These are phyloP conservation scores for Wilcoxina mikolae DNA, from an alignment of 495 filamentous ascomycete species.

Conservation along the genomic window DNA sequence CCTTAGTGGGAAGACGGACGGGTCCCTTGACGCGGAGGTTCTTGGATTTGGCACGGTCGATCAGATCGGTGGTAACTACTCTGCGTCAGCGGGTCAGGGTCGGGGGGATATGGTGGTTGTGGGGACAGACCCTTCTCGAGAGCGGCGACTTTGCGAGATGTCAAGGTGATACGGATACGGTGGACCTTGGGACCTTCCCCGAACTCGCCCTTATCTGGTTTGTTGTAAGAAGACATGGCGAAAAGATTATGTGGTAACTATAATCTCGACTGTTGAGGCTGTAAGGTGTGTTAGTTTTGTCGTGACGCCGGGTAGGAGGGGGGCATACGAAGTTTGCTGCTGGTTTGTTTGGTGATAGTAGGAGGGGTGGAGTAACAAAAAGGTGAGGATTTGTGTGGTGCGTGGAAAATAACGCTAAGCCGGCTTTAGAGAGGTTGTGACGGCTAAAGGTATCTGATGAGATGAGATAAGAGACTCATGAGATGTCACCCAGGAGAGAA, in stretches of 20 bases:
- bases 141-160: constrained; percentile 74
- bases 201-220: constrained; percentile 78
- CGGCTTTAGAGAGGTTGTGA: no score
- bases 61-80: constrained; percentile 78
- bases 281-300: no score
- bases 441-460: no score
- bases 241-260: constrained; percentile 28
- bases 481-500: no score
- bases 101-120: no score
- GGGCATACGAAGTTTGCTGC: no score
- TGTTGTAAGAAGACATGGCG: constrained; percentile 64
- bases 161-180: constrained; percentile 97
- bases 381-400: no score
- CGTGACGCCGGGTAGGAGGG: no score
- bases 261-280: constrained; percentile 30
- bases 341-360: no score
- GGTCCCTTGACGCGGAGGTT: constrained; percentile 96
- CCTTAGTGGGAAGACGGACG: constrained; percentile 97
- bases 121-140: constrained; percentile 59
- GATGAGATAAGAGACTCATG: no score
- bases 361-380: no score
- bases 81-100: not conserved
- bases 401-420: no score
- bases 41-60: constrained; percentile 98
- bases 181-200: constrained; percentile 86